Evolutionary conservation across 805 yeast genomes (phyloP).

Genomic region (Saccharomyces mikatae): DNA sequence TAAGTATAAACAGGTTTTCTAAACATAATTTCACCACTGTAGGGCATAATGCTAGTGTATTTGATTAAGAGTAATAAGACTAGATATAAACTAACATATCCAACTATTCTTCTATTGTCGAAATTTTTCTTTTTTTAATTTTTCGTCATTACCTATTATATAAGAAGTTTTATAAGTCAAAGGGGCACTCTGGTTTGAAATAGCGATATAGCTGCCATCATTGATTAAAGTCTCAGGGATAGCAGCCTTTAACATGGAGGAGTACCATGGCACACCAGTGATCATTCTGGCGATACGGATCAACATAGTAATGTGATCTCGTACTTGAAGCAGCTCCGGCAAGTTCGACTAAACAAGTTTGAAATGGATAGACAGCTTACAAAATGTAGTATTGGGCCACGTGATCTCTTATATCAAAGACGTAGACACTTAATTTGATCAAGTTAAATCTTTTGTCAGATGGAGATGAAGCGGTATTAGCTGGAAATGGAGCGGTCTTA

Average conservation of each 20-base stretch:
- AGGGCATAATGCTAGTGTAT: neutral
- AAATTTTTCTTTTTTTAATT: neutral
- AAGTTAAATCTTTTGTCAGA: neutral
- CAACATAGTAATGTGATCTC: neutral
- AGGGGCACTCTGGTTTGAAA: neutral
- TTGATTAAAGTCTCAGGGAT: neutral
- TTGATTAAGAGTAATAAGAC: neutral
- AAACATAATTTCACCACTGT: neutral
- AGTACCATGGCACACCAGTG: neutral
- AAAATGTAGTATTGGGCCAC: neutral
- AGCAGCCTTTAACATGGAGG: neutral
- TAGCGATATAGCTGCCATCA: neutral
- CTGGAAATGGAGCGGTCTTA: too few relatives aligned
- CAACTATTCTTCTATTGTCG: neutral
- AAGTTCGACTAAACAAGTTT: neutral
- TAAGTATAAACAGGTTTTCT: neutral
- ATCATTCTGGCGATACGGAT: neutral
- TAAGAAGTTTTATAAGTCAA: neutral
- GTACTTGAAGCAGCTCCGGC: neutral
- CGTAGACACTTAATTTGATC: neutral
- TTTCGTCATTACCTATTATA: neutral
- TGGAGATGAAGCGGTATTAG: neutral
- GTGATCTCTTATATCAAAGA: neutral
- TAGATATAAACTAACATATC: neutral
- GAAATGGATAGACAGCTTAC: neutral